Base-by-base conservation (phyloP, 164 flowering plant genomes). In the Tinospora cordifolia region DNA sequence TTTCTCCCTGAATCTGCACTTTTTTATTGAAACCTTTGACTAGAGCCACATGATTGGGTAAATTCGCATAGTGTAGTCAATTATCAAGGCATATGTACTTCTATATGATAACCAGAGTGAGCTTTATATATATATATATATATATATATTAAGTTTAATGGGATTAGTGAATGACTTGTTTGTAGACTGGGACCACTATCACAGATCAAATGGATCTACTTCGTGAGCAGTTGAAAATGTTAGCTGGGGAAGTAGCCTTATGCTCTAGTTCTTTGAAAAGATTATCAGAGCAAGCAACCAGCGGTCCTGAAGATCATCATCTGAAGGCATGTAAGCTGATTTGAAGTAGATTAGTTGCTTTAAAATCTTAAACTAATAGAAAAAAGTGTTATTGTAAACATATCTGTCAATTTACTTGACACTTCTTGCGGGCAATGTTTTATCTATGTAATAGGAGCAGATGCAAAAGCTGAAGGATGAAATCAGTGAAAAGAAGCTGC, bases 151-250 rank as follows among this genome's bases (percentile, higher is more conserved):
- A 60, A 10, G 15, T 26, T 12, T 26, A 30, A 26, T 36, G 39
- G 3, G 19, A 21, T 62, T 27, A 24, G 13, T 54, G 59, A 74
- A 62, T 76, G 65, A 21, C 17, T 40, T 44, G 15, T 74, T 65
- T 81, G 72, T 84, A 90, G 98, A 84, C 80, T 72, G 92, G 90
- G 63, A 81, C 77, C 44, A 87, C 91, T 38, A 81, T 87, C 70
- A 79, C 85, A 17, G 98, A 90, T 79, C 91, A 90, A 76, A 87
- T 90, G 90, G 94, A 92, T 70, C 90, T 90, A 75, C 86, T 89
- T 40, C 81, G 82, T 11, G 98, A 92, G 81, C 96, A 92, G 80
- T 79, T 84, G 68, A 90, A 90, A 75, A 80, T 89, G 85, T 73
- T 92, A 65, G 93, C 93, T 66, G 98, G 92, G 57, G 98, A 92